Conservation (phyloP, 345 rosid genomes). For the Eucalyptus regnans region DNA sequence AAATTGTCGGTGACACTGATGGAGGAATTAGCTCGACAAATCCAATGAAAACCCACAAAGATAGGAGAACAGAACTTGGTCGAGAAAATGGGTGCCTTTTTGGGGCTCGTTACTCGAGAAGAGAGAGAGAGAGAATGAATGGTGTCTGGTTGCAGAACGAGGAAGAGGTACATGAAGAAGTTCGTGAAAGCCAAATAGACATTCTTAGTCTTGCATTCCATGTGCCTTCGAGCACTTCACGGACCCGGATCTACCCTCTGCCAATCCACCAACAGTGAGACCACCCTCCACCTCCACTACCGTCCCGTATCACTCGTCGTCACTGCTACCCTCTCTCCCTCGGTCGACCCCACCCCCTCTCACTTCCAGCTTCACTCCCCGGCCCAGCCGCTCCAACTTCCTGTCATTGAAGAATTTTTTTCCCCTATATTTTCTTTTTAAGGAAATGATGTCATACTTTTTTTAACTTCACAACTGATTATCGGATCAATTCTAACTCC, state of each 20-base stretch:
- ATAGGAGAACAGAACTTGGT: neutral
- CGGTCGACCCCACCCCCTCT: neutral
- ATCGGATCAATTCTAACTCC: neutral
- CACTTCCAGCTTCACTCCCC: neutral
- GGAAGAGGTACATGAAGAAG: neutral
- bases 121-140: neutral
- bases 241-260: conserved; percentile 55
- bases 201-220: neutral
- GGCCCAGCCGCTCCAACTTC: neutral
- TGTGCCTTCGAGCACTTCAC: neutral
- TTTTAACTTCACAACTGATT: too few relatives aligned
- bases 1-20: neutral
- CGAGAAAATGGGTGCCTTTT: neutral
- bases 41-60: neutral
- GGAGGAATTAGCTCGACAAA: neutral
- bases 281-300: neutral
- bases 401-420: neutral
- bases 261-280: conserved; percentile 36
- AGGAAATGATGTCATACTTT: neutral
- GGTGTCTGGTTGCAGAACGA: neutral
- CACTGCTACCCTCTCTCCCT: neutral
- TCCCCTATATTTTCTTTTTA: neutral
- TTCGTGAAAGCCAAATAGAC: neutral
- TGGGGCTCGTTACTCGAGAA: neutral
- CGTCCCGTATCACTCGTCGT: neutral